These are phyloP conservation scores for Sextonia rubra DNA, from an alignment of 164 flowering plant genomes.

Conservation along the genomic window DNA sequence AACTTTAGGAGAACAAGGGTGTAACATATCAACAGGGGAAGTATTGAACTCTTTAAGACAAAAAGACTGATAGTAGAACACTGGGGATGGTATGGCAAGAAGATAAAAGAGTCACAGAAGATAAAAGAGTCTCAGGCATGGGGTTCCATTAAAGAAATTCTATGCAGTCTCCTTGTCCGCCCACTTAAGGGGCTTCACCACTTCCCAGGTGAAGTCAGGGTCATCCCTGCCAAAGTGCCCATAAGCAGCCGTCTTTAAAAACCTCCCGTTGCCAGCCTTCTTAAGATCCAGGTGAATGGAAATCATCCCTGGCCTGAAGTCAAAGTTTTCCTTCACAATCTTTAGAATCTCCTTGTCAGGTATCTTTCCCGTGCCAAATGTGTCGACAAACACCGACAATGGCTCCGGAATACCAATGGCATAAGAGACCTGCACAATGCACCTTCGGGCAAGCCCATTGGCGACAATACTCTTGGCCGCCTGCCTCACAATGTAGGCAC, in stretches of 20 bases:
- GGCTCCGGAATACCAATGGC: slow-evolving; percentile 72
- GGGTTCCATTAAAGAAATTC: background rate
- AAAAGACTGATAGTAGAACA: no score
- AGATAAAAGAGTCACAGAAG: no score
- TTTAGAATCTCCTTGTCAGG: slow-evolving; percentile 50
- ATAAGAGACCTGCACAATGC: slow-evolving; percentile 65
- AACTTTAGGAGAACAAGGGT: no score
- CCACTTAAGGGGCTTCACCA: slow-evolving; percentile 41
- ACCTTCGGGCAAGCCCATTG: slow-evolving; percentile 53
- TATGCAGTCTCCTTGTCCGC: slow-evolving; percentile 24
- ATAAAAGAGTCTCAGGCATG: no score
- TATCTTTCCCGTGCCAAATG: slow-evolving; percentile 53
- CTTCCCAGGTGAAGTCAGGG: slow-evolving; percentile 50
- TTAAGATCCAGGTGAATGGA: slow-evolving; percentile 52
- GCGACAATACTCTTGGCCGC: slow-evolving; percentile 73
- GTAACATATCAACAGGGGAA: no score
- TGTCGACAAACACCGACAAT: slow-evolving; percentile 55
- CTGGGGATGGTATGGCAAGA: no score
- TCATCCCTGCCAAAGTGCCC: slow-evolving; percentile 51
- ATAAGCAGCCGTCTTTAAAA: slow-evolving; percentile 67
- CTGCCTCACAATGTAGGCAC: slow-evolving; percentile 66
- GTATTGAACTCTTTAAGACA: no score
- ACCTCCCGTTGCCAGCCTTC: slow-evolving; percentile 61
- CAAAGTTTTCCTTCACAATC: slow-evolving; percentile 57
- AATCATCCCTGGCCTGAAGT: slow-evolving; percentile 69